These are phyloP conservation scores for Nelumbo lutea DNA, from an alignment of 164 flowering plant genomes.

Conservation along the genomic window DNA sequence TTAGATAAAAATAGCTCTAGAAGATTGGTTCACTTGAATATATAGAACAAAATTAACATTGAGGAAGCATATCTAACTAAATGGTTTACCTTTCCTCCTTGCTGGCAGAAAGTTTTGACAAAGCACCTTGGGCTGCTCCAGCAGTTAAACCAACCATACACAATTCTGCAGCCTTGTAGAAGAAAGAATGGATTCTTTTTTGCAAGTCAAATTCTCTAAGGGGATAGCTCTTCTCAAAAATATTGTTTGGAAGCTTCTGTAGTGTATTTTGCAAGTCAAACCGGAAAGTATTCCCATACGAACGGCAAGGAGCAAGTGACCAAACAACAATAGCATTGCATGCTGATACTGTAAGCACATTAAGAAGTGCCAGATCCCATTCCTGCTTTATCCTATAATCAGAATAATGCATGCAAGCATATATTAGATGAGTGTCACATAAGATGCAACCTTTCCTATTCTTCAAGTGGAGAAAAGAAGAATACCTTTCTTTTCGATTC, in stretches of 20 bases:
- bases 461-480: neutral
- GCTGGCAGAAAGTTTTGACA: conserved; percentile 53
- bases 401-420: neutral
- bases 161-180: conserved; percentile 82
- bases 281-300: conserved; percentile 86
- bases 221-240: conserved; percentile 89
- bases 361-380: conserved; percentile 96
- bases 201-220: conserved; percentile 78
- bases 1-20: neutral
- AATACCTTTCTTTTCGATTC: conserved; percentile 79
- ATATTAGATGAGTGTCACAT: conserved; percentile 5
- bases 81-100: conserved; percentile 59
- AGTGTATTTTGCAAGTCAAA: conserved; percentile 89
- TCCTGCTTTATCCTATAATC: conserved; percentile 76
- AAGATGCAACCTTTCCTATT: neutral
- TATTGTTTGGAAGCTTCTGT: conserved; percentile 97
- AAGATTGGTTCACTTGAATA: neutral
- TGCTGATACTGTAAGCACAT: conserved; percentile 75
- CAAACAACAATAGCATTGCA: conserved; percentile 92
- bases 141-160: conserved; percentile 79
- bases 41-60: neutral
- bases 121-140: conserved; percentile 76
- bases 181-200: conserved; percentile 78
- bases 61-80: neutral
- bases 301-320: conserved; percentile 98